phyloP scores from a whole-genome alignment of 495 filamentous ascomycete species.

The Trichocladium antarcticum region DNA sequence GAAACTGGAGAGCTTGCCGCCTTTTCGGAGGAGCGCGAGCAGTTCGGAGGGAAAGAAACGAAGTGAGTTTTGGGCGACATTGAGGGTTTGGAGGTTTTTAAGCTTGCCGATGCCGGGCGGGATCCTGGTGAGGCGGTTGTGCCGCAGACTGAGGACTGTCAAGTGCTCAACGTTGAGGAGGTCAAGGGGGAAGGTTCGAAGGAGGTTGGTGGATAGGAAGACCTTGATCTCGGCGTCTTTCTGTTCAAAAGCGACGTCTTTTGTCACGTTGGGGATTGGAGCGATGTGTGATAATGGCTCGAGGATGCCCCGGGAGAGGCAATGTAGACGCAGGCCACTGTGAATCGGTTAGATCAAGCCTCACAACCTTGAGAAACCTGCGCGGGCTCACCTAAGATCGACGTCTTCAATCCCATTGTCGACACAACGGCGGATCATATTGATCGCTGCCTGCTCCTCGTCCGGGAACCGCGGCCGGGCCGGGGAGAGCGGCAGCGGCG shows the following conservation, averaged over 20 bases:
- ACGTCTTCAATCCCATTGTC: conserved; percentile 50
- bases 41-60: conserved; percentile 61
- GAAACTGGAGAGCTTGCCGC: conserved; percentile 27
- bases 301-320: conserved; percentile 39
- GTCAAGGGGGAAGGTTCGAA: conserved; percentile 40
- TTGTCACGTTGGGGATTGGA: conserved; percentile 31
- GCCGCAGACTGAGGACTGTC: conserved; percentile 60
- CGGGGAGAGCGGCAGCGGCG: neutral
- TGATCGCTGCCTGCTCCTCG: conserved; percentile 25
- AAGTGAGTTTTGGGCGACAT: conserved; percentile 60
- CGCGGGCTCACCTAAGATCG: conserved; percentile 43
- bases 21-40: conserved; percentile 43
- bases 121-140: conserved; percentile 54
- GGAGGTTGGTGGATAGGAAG: conserved; percentile 51
- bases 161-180: conserved; percentile 47
- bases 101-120: conserved; percentile 56
- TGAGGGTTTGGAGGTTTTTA: conserved; percentile 52
- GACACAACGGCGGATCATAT: conserved; percentile 44
- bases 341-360: neutral
- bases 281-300: conserved; percentile 50
- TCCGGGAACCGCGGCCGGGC: conserved; percentile 10
- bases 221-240: conserved; percentile 47
- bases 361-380: neutral
- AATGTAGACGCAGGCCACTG: conserved; percentile 28
- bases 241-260: conserved; percentile 31